Percentiles rank a stretch among this genome's conserved stretches.
phyloP scores from a whole-genome alignment of 2,329 filamentous ascomycete genomes.

The Colletotrichum sp. region DNA sequence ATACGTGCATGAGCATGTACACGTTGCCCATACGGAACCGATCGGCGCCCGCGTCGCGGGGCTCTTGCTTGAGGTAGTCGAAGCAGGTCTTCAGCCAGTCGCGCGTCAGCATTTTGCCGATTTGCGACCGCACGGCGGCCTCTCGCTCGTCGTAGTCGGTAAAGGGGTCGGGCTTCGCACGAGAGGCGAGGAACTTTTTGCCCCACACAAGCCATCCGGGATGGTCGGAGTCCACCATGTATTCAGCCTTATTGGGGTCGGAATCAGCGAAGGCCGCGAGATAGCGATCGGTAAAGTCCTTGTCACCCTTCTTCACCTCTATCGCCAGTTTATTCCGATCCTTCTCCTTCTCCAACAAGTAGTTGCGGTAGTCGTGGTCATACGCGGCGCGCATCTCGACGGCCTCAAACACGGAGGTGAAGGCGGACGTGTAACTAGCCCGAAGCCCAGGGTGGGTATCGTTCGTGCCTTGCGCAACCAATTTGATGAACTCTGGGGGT shows the following conservation, averaged over 20 bases:
- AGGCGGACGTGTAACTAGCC: slow-evolving; percentile 79
- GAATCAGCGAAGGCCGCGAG: slow-evolving; percentile 71
- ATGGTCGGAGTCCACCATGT: slow-evolving; percentile 90
- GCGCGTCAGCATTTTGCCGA: slow-evolving; percentile 79
- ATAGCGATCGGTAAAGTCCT: slow-evolving; percentile 79
- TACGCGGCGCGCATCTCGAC: slow-evolving; percentile 88
- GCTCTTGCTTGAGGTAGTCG: slow-evolving; percentile 94
- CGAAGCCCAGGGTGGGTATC: slow-evolving; percentile 90
- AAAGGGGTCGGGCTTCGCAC: slow-evolving; percentile 72
- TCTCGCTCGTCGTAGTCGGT: slow-evolving; percentile 82
- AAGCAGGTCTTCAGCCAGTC: slow-evolving; percentile 91
- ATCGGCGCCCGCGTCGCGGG: slow-evolving; percentile 80
- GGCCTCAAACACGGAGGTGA: slow-evolving; percentile 79
- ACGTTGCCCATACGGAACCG: slow-evolving; percentile 90
- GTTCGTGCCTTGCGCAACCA: slow-evolving; percentile 83
- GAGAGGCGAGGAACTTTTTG: slow-evolving; percentile 81
- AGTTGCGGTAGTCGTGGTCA: slow-evolving; percentile 86
- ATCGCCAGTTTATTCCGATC: slow-evolving; percentile 80
- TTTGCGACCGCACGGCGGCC: slow-evolving; percentile 73
- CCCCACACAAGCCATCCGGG: slow-evolving; percentile 98
- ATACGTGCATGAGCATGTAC: slow-evolving; percentile 85
- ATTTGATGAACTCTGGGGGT: slow-evolving; percentile 79
- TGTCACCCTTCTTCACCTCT: slow-evolving; percentile 74
- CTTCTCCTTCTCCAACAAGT: slow-evolving; percentile 79
- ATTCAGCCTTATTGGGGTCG: slow-evolving; percentile 73